phyloP scores from a whole-genome alignment of 805 yeast genomes.

The Nakazawaea wyomingensis region DNA sequence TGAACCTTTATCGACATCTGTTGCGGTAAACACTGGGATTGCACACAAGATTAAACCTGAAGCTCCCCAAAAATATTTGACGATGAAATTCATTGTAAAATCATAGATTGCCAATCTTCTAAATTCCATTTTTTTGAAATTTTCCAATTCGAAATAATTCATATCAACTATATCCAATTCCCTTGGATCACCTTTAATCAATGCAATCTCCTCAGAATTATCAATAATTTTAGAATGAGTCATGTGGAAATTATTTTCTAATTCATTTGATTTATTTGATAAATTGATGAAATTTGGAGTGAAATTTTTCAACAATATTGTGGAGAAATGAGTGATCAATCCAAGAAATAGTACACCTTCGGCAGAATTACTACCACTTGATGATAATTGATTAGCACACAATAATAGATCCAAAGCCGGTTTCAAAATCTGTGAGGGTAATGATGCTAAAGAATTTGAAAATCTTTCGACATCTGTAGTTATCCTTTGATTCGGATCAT shows the following conservation, averaged over 20 bases:
- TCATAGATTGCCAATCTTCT: conserved; percentile 73
- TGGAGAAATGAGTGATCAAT: conserved; percentile 73
- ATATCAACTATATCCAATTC: conserved; percentile 75
- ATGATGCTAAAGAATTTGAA: conserved; percentile 61
- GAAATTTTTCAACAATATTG: conserved; percentile 62
- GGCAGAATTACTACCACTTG: conserved; percentile 61
- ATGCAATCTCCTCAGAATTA: conserved; percentile 82
- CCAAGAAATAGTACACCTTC: conserved; percentile 80
- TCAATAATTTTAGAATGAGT: conserved; percentile 77
- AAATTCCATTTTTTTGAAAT: conserved; percentile 70
- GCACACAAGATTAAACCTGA: conserved; percentile 86
- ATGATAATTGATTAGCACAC: conserved; percentile 73
- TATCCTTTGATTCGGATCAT: conserved; percentile 78
- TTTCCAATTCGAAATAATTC: conserved; percentile 74
- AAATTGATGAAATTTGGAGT: conserved; percentile 89
- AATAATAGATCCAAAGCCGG: conserved; percentile 76
- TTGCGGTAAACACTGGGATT: conserved; percentile 70
- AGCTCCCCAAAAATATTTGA: conserved; percentile 94
- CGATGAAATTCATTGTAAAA: conserved; percentile 80
- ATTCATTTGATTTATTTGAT: conserved; percentile 66
- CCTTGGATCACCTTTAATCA: conserved; percentile 73
- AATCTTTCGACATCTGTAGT: conserved; percentile 77
- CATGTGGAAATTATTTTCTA: conserved; percentile 81
- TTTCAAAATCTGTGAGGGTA: conserved; percentile 79
- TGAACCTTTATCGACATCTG: conserved; percentile 14